These are phyloP conservation scores for Multifurca ochricompacta DNA, from an alignment of 768 basidiomycete species.

Conservation along the genomic window DNA sequence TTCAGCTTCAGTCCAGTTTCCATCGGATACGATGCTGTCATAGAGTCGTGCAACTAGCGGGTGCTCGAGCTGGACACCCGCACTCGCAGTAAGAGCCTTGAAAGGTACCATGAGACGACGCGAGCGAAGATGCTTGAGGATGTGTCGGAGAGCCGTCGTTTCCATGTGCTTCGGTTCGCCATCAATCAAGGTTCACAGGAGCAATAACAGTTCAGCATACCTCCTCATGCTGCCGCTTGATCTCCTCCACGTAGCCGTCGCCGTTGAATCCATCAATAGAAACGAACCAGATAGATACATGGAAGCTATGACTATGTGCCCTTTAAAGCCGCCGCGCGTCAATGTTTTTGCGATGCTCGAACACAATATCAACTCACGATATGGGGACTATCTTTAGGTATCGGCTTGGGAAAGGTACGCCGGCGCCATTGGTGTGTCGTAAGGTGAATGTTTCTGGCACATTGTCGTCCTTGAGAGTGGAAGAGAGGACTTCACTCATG, in stretches of 20 bases:
- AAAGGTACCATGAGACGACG: constrained; percentile 63
- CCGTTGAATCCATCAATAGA: constrained; percentile 54
- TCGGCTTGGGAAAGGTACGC: constrained; percentile 52
- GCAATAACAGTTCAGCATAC: constrained; percentile 33
- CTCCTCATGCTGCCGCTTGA: constrained; percentile 50
- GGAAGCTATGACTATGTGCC: constrained; percentile 64
- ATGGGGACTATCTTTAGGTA: constrained; percentile 72
- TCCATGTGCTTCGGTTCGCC: constrained; percentile 49
- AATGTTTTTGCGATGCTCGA: not conserved
- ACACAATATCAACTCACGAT: constrained; percentile 41
- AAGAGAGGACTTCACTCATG: constrained; percentile 60
- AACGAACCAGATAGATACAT: constrained; percentile 75
- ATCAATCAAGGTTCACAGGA: not conserved
- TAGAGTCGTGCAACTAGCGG: constrained; percentile 62
- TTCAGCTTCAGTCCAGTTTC: constrained; percentile 56
- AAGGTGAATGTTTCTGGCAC: constrained; percentile 58
- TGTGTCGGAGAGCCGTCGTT: constrained; percentile 52
- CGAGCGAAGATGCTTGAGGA: constrained; percentile 72
- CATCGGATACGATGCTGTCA: constrained; percentile 54
- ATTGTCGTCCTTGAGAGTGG: constrained; percentile 57
- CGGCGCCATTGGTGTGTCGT: constrained; percentile 45
- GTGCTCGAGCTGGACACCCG: constrained; percentile 55
- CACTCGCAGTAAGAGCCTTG: constrained; percentile 46
- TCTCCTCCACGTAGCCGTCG: constrained; percentile 45
- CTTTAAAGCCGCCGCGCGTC: constrained; percentile 29